Evolutionary conservation across 2,329 filamentous ascomycete genomes (phyloP), one percentile per base, ranked within the genome.

Genomic region (Penicillium sp.): DNA sequence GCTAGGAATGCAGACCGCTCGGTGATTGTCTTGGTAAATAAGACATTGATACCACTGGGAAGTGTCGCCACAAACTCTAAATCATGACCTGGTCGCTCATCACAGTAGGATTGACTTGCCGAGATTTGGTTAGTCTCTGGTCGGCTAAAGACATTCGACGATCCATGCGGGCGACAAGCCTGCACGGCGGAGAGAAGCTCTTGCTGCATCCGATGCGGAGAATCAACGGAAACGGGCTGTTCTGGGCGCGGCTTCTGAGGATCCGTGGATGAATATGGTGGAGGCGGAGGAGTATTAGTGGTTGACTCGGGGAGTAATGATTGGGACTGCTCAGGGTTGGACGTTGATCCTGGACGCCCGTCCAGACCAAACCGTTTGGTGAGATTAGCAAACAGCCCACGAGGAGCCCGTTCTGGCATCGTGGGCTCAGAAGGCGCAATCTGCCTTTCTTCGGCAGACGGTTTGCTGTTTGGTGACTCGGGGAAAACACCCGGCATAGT

Each of bases 31-130:
- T 82, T 87, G 16, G 84, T 79, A 16, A 93, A 77, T 68, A 91
- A 93, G 35, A 96, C 82, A 58, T 89, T 87, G 74, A 93, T 88
- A 4, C 88, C 85, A 49, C 87, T 87, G 2, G 86, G 84, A 3
- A 90, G 84, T 46, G 90, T 86, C 4, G 88, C 88, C 13, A 87
- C 82, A 67, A 89, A 88, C 16, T 80, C 79, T 11, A 96, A 85
- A 73, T 96, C 87, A 56, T 92, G 86, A 1, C 85, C 86, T 2
- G 89, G 86, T 24, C 80, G 88, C 64, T 86, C 83, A 76, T 97
- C 93, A 73, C 93, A 97, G 76, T 96, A 96, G 0, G 90, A 89
- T 39, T 88, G 85, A 65, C 91, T 89, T 73, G 96, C 92, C 69
- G 89, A 89, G 63, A 96, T 87, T 50, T 87, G 79, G 59, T 86